Evolutionary conservation across 805 yeast species (phyloP), one percentile per base, ranked within the genome.

Genomic region (Myxozyma sirexii): DNA sequence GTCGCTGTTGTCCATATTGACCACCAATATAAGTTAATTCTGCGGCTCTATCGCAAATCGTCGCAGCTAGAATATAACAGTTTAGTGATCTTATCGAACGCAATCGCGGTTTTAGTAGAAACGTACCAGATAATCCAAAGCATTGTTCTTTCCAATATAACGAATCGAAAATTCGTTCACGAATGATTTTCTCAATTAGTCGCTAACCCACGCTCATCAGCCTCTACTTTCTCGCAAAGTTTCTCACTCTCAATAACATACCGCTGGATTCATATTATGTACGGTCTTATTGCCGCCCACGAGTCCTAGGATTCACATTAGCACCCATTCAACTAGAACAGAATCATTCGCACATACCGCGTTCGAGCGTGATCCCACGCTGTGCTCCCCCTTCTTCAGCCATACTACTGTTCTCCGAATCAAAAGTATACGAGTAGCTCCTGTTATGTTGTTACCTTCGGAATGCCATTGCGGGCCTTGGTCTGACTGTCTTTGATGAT

Each of bases 71-170:
- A 29, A 15, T 24, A 46, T 3, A 8, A 13, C 19, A 13, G 31
- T n/a, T 24, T 13, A 7, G 8, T 27, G n/a, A n/a, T 21, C 21
- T 8, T 10, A 21, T 17, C 33, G 10, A 29, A 7, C 6, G 10
- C 10, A 29, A 29, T 29, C 10, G 33, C n/a, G n/a, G n/a, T n/a
- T n/a, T n/a, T n/a, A 27, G 8, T 15, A 26, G 35, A 12, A 23
- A 13, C 38, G 19, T n/a, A 60, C 71, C 67, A 62, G 81, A 78
- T 17, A 83, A 68, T 5, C 78, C 79, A 60, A 79, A 80, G 62
- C 88, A 85, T 57, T 76, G 74, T 63, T 77, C 77, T 57, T 85
- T 83, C 83, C 84, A 85, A 69, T 82, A 85, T 2, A 81, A 65
- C 0, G 84, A 78, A 60, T 83, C 87, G 39, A 78, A 74, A 0